Percentiles rank a stretch among this genome's conserved stretches.
Conservation (phyloP, 176 grass and related monocot species). For the Puya raimondii region DNA sequence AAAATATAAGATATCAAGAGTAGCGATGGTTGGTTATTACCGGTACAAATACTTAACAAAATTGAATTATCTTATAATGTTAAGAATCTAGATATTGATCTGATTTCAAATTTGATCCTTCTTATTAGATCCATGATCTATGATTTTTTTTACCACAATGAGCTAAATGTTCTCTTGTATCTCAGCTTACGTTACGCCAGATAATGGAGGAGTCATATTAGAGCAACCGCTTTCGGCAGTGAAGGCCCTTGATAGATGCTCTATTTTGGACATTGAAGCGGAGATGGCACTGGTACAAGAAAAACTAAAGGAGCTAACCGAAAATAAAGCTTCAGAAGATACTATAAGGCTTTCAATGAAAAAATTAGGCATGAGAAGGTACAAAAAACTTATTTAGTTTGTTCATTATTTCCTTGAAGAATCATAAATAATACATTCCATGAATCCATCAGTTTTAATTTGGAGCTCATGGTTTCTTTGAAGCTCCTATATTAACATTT, state of each 20-base stretch:
- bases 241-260: constrained; percentile 1
- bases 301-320: constrained; percentile 7
- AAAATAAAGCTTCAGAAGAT: not conserved
- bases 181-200: not conserved
- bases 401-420: not conserved
- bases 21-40: no score
- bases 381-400: not conserved
- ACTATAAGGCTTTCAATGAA: not conserved
- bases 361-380: not conserved
- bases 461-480: no score
- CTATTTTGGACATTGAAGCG: constrained; percentile 26
- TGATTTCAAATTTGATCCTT: no score
- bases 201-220: constrained; percentile 2
- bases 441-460: no score
- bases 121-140: not conserved
- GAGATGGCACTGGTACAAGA: constrained; percentile 12
- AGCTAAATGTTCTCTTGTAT: not conserved
- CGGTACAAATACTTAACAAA: no score
- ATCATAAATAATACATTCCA: no score
- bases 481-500: no score
- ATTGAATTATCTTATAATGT: no score
- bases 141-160: not conserved
- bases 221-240: constrained; percentile 14
- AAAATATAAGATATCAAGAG: no score
- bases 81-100: no score